Base-by-base conservation (phyloP, 208 protist genomes). In the Trypanosoma mega region DNA sequence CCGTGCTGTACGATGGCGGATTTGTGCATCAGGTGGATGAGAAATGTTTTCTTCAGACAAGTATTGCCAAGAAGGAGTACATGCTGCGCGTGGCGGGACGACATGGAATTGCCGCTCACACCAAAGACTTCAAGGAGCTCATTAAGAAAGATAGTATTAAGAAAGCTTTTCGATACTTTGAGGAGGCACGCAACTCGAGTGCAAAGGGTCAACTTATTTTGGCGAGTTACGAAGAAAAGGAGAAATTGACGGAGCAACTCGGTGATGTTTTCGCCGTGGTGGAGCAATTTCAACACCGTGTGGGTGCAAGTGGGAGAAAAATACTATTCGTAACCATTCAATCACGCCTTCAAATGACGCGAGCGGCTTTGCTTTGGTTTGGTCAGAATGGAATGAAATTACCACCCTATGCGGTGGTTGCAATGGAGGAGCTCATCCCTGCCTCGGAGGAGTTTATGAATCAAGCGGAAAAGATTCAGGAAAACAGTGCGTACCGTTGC, bases 341-440 rank as follows among this genome's bases (percentile, higher is more conserved):
- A 41, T 30, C 33, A 16, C 59, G 36, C 12, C 11, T 57, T 0
- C 21, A 56, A 9, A 58, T 55, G 36, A 39, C 39, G 0, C 47
- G 24, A 23, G 46, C 33, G 37, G 12, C 18, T 16, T 20, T 70
- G 12, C 31, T 14, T 7, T 70, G 54, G 64, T 36, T 70, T 43
- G 9, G 14, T 21, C 33, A 44, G 4, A 12, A 44, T 18, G 16
- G 37, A 14, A 37, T 9, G 14, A 26, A 43, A 20, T 34, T 57
- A 1, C 33, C 48, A 37, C 27, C 1, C 0, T 70, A 58, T 31
- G 36, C 55, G 2, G 64, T 70, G 26, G 48, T 56, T 2, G 30
- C 48, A 9, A 58, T 63, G 5, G 48, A 70, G 27, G 64, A 63
- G 2, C 39, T 36, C 0, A 70, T 70, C 21, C 54, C 55, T 45